phyloP scores from a whole-genome alignment of 140 eudicot genomes.

The Ambrosia hybrid region DNA sequence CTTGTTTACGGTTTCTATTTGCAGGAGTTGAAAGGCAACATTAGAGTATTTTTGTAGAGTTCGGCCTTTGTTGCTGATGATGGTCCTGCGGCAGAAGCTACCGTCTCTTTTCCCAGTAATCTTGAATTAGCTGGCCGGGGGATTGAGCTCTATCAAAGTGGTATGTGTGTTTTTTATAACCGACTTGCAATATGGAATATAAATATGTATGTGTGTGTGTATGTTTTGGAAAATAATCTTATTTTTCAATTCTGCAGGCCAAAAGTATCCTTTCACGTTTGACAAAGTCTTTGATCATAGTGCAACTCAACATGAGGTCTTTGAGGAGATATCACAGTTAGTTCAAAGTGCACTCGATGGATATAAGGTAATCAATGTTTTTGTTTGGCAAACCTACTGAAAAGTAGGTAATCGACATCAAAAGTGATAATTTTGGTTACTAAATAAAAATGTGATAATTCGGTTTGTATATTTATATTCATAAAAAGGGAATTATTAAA shows the following conservation, averaged over 20 bases:
- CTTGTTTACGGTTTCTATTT: conserved; percentile 7
- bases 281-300: conserved; percentile 84
- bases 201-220: not conserved
- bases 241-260: conserved; percentile 45
- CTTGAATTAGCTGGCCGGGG: conserved; percentile 71
- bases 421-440: not conserved
- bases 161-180: conserved; percentile 28
- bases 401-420: not conserved
- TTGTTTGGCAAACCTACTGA: not conserved
- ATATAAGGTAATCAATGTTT: conserved; percentile 61
- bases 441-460: not conserved
- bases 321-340: conserved; percentile 88
- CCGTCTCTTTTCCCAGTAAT: conserved; percentile 59
- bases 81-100: conserved; percentile 51
- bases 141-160: conserved; percentile 69
- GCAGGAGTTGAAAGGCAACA: conserved; percentile 95
- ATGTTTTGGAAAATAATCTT: not conserved
- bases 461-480: not conserved
- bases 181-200: not conserved
- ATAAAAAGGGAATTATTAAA: too few relatives aligned
- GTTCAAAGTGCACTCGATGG: conserved; percentile 99
- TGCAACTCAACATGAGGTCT: conserved; percentile 80
- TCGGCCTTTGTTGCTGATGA: conserved; percentile 77
- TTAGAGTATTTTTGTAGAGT: conserved; percentile 96
- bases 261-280: conserved; percentile 74